phyloP scores from a whole-genome alignment of 2,329 filamentous ascomycete genomes.

The Talaromyces islandicus region DNA sequence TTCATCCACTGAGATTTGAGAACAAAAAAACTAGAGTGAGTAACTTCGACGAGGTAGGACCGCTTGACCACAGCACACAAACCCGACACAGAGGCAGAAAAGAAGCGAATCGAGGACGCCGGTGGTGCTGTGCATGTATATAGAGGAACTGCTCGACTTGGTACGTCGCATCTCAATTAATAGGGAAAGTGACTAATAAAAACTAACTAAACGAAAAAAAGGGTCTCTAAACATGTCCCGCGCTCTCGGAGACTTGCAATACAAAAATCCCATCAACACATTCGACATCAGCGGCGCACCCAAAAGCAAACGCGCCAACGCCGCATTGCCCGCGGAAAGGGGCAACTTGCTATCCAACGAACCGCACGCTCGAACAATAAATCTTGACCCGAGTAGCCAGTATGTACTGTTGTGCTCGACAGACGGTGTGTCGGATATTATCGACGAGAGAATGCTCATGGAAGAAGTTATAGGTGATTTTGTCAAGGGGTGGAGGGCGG shows the following conservation, averaged over 20 bases:
- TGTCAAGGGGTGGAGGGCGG: constrained; percentile 22
- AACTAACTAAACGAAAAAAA: constrained; percentile 4
- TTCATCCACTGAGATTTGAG: neutral
- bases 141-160: constrained; percentile 24
- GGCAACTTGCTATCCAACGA: constrained; percentile 29
- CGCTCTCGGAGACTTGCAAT: constrained; percentile 31
- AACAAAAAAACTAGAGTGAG: neutral
- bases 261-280: constrained; percentile 30
- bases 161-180: constrained; percentile 12
- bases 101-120: constrained; percentile 25
- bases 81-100: constrained; percentile 23
- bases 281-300: constrained; percentile 11
- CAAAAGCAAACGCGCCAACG: constrained; percentile 15
- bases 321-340: constrained; percentile 14
- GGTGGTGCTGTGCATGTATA: constrained; percentile 22
- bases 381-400: constrained; percentile 18
- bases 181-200: neutral
- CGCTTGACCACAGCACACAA: constrained; percentile 28
- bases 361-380: constrained; percentile 21
- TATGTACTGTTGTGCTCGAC: constrained; percentile 26
- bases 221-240: constrained; percentile 32
- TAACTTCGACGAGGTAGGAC: constrained; percentile 16
- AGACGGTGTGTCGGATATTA: constrained; percentile 25
- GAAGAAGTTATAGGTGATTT: constrained; percentile 25
- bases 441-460: constrained; percentile 23